Conservation (phyloP, 2,329 filamentous ascomycete genomes). For the Hirsutella minnesotensis region DNA sequence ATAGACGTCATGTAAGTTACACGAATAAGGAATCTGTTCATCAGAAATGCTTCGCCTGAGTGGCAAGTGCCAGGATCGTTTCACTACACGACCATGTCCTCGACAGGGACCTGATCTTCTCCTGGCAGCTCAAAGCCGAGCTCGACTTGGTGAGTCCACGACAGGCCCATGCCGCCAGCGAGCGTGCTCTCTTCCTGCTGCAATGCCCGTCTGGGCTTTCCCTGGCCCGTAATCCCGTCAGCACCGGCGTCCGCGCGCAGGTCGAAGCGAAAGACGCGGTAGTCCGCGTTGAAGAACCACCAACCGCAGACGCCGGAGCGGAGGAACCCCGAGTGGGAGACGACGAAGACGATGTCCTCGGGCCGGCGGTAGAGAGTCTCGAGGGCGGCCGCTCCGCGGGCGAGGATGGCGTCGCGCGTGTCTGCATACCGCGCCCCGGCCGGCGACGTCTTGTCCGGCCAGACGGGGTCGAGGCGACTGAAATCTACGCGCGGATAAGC, state of each 20-base stretch:
- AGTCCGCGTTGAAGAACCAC: constrained; percentile 51
- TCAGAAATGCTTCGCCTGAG: too few species aligned
- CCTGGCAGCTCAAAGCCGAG: constrained; percentile 27
- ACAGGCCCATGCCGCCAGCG: constrained; percentile 23
- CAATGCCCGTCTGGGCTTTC: constrained; percentile 18
- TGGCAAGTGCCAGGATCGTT: too few species aligned
- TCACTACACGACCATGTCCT: not conserved
- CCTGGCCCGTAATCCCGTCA: too few species aligned
- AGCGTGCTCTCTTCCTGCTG: constrained; percentile 31
- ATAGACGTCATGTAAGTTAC: too few species aligned
- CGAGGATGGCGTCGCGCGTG: constrained; percentile 38
- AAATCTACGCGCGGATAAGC: constrained; percentile 49
- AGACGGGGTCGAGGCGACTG: constrained; percentile 42
- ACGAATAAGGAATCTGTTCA: too few species aligned
- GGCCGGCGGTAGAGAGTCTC: constrained; percentile 36
- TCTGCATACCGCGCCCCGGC: constrained; percentile 37
- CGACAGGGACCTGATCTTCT: constrained; percentile 5
- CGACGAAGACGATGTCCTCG: constrained; percentile 52
- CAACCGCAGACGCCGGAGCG: constrained; percentile 42
- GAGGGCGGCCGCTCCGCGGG: constrained; percentile 39
- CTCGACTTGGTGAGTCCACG: constrained; percentile 21
- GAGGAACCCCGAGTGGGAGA: constrained; percentile 54
- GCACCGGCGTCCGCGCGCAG: not conserved
- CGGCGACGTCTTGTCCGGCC: constrained; percentile 48
- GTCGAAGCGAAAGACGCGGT: constrained; percentile 47